Conservation (phyloP, 768 basidiomycete species). For the Scleroderma bovista region DNA sequence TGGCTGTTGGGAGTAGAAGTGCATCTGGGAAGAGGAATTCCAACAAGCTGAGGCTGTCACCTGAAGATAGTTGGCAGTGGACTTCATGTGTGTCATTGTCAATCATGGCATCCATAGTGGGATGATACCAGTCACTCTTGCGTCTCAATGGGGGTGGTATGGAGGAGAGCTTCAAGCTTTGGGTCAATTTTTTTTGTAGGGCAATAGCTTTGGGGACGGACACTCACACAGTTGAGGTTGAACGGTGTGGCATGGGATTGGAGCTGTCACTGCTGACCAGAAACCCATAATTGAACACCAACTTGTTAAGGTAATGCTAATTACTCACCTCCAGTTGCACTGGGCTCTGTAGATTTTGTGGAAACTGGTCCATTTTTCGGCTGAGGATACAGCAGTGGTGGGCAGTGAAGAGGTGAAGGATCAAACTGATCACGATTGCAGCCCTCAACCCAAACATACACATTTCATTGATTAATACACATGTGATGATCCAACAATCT, state of each 20-base stretch:
- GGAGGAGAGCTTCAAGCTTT: background rate
- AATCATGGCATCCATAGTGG: background rate
- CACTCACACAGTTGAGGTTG: background rate
- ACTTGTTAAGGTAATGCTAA: background rate
- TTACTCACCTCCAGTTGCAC: too few relatives aligned
- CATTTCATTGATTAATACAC: too few relatives aligned
- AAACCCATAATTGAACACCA: background rate
- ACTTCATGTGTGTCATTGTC: background rate
- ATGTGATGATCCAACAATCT: too few relatives aligned
- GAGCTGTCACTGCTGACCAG: background rate
- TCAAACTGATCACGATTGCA: too few relatives aligned
- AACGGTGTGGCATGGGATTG: background rate
- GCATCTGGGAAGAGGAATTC: slow-evolving; percentile 1
- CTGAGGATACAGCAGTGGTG: too few relatives aligned
- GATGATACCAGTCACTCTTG: background rate
- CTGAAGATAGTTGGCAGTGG: background rate
- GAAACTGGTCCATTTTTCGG: too few relatives aligned
- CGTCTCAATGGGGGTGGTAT: background rate
- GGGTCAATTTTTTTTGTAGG: background rate
- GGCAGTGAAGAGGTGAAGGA: too few relatives aligned
- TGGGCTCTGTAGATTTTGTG: too few relatives aligned
- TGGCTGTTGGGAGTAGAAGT: background rate
- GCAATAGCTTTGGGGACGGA: background rate
- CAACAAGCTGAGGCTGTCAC: background rate
- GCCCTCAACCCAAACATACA: too few relatives aligned